Percentiles rank a stretch among this genome's conserved stretches.
Conservation (phyloP, 805 yeast species). For the Starmerella asiatica region DNA sequence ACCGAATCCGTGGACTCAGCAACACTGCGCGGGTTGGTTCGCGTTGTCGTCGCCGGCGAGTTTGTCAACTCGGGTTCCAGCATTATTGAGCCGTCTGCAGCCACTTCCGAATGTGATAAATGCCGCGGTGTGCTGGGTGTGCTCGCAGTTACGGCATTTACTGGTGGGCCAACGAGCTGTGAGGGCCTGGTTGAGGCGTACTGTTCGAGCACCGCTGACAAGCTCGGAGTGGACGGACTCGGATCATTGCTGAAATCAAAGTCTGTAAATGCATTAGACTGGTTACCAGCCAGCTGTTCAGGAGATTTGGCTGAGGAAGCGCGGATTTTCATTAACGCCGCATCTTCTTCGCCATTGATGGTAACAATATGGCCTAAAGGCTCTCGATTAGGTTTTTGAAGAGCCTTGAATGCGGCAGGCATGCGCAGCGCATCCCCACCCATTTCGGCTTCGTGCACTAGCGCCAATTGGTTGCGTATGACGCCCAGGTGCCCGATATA, state of each 20-base stretch:
- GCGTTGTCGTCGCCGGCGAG: not conserved
- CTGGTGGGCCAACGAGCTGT: not conserved
- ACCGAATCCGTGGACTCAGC: not conserved
- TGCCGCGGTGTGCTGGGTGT: no score
- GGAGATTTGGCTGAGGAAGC: not conserved
- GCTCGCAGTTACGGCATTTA: no score
- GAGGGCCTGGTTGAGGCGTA: not conserved
- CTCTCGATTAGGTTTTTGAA: constrained; percentile 6
- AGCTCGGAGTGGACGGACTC: not conserved
- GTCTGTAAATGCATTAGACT: not conserved
- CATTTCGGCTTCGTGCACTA: no score
- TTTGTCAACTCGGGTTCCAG: not conserved
- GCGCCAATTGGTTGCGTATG: no score
- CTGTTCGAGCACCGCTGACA: not conserved
- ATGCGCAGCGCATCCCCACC: constrained; percentile 17
- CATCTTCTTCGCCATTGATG: not conserved
- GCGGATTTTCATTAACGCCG: no score
- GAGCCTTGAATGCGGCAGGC: constrained; percentile 24
- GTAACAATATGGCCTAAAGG: not conserved
- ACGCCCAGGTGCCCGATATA: no score
- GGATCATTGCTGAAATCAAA: not conserved
- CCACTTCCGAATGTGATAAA: not conserved
- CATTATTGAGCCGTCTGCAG: not conserved
- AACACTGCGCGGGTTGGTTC: not conserved
- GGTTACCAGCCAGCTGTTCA: not conserved